Conservation (phyloP, 2,329 filamentous ascomycete species). For the Stemphylium vesicarium region DNA sequence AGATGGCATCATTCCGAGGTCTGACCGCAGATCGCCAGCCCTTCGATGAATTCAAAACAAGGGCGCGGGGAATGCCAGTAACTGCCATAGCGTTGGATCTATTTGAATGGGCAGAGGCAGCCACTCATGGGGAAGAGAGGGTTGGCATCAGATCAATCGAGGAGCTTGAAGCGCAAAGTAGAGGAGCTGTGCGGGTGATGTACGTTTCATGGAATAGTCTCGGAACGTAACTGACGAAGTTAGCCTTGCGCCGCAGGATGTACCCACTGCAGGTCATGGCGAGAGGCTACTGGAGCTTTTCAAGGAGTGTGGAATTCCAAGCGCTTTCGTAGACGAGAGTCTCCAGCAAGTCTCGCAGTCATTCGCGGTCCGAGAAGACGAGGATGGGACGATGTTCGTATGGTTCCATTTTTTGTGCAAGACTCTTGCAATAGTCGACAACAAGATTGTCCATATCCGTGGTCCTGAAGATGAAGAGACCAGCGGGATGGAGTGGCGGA, state of each 20-base stretch:
- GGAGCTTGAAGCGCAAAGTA: conserved; percentile 12
- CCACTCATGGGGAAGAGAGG: conserved; percentile 14
- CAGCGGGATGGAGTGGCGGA: background rate
- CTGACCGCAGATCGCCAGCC: conserved; percentile 21
- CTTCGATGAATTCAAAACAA: conserved; percentile 16
- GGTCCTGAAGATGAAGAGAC: background rate
- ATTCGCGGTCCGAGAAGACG: conserved; percentile 30
- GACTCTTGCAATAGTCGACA: conserved; percentile 18
- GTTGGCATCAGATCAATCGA: conserved; percentile 3
- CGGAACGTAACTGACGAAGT: conserved; percentile 1
- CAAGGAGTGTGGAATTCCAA: conserved; percentile 28
- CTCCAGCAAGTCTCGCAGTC: conserved; percentile 36
- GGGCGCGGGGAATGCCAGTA: background rate
- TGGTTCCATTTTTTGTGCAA: conserved; percentile 45
- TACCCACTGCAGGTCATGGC: conserved; percentile 13
- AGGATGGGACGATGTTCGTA: conserved; percentile 21
- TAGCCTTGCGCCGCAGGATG: conserved; percentile 36
- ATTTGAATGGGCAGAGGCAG: conserved; percentile 28
- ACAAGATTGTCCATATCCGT: conserved; percentile 12
- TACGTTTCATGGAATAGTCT: conserved; percentile 6
- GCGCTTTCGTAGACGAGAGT: conserved; percentile 34
- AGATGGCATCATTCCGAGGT: conserved; percentile 19
- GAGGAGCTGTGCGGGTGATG: conserved; percentile 26
- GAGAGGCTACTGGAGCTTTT: conserved; percentile 26
- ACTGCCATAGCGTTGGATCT: conserved; percentile 15